Percentiles rank a stretch among this genome's conserved stretches.
phyloP scores from a whole-genome alignment of 2,329 filamentous ascomycete species.

The Pseudocercospora cruenta region DNA sequence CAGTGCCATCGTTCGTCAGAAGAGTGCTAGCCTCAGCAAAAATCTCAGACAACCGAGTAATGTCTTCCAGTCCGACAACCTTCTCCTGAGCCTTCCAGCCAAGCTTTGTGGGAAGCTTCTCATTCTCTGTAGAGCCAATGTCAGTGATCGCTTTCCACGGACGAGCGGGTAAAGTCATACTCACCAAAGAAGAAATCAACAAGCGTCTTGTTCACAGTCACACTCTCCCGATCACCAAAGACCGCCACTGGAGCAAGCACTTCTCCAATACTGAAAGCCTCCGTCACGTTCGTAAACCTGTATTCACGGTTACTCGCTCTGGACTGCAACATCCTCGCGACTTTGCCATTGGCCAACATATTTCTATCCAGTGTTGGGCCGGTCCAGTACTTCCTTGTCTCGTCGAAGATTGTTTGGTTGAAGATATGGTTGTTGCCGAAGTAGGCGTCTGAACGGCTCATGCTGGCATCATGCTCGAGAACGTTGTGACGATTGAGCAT shows the following conservation, averaged over 20 bases:
- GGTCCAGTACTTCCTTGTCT: conserved; percentile 53
- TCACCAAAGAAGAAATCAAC: conserved; percentile 55
- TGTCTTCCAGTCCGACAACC: conserved; percentile 42
- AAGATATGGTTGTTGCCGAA: conserved; percentile 58
- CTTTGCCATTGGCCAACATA: conserved; percentile 52
- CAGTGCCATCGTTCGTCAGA: conserved; percentile 11
- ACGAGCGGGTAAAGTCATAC: conserved; percentile 13
- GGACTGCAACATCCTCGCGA: conserved; percentile 51
- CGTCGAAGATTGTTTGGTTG: conserved; percentile 56
- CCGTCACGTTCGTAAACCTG: conserved; percentile 47
- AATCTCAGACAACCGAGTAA: conserved; percentile 18
- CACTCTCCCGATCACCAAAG: conserved; percentile 50
- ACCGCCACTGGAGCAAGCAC: conserved; percentile 55
- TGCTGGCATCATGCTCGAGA: conserved; percentile 28
- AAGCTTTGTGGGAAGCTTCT: conserved; percentile 46
- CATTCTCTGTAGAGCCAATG: conserved; percentile 42
- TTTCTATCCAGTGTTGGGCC: conserved; percentile 44
- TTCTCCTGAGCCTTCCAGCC: conserved; percentile 44
- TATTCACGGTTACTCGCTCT: conserved; percentile 55
- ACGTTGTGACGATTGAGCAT: conserved; percentile 26
- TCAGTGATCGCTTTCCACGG: background rate
- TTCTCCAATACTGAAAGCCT: conserved; percentile 56
- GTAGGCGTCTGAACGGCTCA: conserved; percentile 53
- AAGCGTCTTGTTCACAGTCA: conserved; percentile 45
- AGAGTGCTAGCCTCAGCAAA: conserved; percentile 20